Percentiles rank a stretch among this genome's conserved stretches.
These are phyloP conservation scores for Trichosporon sp. DNA, from an alignment of 1,284 basidiomycete species.

Conservation along the genomic window DNA sequence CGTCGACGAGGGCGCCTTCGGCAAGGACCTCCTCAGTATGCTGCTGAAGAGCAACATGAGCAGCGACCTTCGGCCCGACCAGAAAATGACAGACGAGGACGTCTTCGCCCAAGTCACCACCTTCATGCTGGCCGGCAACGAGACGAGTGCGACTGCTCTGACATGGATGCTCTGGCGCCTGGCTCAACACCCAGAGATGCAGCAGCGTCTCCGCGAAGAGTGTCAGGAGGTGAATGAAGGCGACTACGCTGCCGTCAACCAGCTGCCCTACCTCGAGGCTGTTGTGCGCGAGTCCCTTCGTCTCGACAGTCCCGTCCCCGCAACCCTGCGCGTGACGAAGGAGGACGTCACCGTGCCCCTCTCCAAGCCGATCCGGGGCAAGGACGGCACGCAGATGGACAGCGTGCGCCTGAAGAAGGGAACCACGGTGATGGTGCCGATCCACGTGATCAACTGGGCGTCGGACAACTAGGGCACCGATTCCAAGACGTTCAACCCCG, in stretches of 20 bases:
- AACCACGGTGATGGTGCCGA: constrained; percentile 50
- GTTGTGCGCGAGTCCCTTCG: constrained; percentile 71
- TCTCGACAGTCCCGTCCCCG: constrained; percentile 67
- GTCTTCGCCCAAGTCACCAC: constrained; percentile 75
- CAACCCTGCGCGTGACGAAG: constrained; percentile 65
- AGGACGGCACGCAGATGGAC: constrained; percentile 54
- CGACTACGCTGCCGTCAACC: constrained; percentile 56
- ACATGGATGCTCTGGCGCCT: constrained; percentile 75
- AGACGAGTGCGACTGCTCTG: constrained; percentile 72
- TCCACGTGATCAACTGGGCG: constrained; percentile 65
- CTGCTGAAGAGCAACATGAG: constrained; percentile 67
- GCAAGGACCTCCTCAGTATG: constrained; percentile 55
- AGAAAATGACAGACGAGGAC: constrained; percentile 67
- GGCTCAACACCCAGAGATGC: constrained; percentile 62
- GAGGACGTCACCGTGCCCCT: constrained; percentile 67
- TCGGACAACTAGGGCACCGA: constrained; percentile 69
- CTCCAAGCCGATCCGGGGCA: constrained; percentile 51
- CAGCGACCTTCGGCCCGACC: constrained; percentile 61
- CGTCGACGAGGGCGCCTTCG: constrained; percentile 56
- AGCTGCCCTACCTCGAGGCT: constrained; percentile 63
- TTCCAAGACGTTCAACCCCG: constrained; percentile 63
- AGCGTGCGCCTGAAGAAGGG: constrained; percentile 47
- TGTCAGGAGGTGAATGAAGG: constrained; percentile 49
- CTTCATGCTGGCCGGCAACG: constrained; percentile 68
- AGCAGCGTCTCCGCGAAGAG: constrained; percentile 64